phyloP scores from a whole-genome alignment of 805 yeast species.

The Candida odintsovae region DNA sequence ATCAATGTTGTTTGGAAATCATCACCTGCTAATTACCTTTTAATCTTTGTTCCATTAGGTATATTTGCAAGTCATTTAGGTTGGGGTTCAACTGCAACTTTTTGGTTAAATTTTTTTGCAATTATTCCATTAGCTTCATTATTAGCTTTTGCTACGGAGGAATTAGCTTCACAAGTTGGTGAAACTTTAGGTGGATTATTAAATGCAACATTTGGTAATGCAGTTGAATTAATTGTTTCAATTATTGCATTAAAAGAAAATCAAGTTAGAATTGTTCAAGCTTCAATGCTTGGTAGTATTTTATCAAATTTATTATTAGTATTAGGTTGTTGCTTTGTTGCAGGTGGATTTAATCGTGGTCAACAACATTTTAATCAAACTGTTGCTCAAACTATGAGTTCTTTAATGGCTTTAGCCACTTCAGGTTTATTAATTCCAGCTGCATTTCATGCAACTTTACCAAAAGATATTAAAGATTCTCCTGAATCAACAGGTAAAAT shows the following conservation, averaged over 20 bases:
- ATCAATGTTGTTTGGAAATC: slow-evolving; percentile 34
- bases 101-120: slow-evolving; percentile 77
- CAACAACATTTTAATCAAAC: slow-evolving; percentile 92
- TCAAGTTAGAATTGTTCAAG: slow-evolving; percentile 92
- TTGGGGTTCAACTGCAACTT: slow-evolving; percentile 50
- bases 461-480: slow-evolving; percentile 27
- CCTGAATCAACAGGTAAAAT: slow-evolving; percentile 38
- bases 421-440: slow-evolving; percentile 91
- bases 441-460: slow-evolving; percentile 84
- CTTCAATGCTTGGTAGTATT: slow-evolving; percentile 94
- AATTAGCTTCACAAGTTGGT: slow-evolving; percentile 80
- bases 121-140: slow-evolving; percentile 90
- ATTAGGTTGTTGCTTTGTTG: slow-evolving; percentile 90
- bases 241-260: slow-evolving; percentile 80
- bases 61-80: slow-evolving; percentile 59
- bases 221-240: slow-evolving; percentile 93
- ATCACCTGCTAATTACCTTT: slow-evolving; percentile 69
- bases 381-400: slow-evolving; percentile 96
- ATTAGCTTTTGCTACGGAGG: slow-evolving; percentile 90
- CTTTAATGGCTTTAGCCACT: slow-evolving; percentile 85
- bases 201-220: slow-evolving; percentile 97
- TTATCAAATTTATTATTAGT: slow-evolving; percentile 84
- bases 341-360: slow-evolving; percentile 82
- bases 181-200: slow-evolving; percentile 89
- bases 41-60: slow-evolving; percentile 88